Base-by-base conservation (phyloP, 2,329 filamentous ascomycete genomes). In the Ceratocystis lukuohia region DNA sequence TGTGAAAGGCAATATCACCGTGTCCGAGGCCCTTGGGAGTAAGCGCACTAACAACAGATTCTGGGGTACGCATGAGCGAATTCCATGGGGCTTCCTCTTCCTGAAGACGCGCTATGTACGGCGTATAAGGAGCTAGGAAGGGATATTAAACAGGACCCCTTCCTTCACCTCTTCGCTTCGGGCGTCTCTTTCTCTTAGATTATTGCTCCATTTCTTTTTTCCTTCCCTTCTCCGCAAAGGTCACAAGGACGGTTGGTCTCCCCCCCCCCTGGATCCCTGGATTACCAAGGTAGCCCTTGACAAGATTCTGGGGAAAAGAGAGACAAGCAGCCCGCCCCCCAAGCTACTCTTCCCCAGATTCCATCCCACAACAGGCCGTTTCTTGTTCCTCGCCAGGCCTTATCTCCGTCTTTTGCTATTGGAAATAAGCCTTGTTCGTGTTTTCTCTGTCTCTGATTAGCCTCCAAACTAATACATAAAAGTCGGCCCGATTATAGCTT, bases 1-100 rank as follows among this genome's bases (percentile, higher is more conserved):
- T 57, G 53, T 30, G 53, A 59, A 59, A 12, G 53, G 53, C 25
- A 59, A 59, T 59, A 59, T 33, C 25, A 33, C 53, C 53, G 53
- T 25, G 53, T 59, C 53, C 28, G 53, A 59, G 53, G 53, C 53
- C 53, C n/a, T 33, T 59, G 25, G 28, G 12, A 59, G 53, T 59
- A 59, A 59, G 53, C 53, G 53, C 53, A 59, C 53, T 59, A 59
- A n/a, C 53, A 59, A 33, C 28, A 4, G 15, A 33, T 59, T 59
- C 53, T 33, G 28, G 53, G 53, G 28, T 37, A 37, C 2, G n/a
- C 22, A 57, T 30, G 12, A 33, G 30, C 7, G 28, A 33, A 33
- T 33, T 33, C 30, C 33, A 8, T 37, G 7, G 33, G 33, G 33
- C 10, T 37, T 37, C 33, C 33, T 37, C 8, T 12, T 37, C 33